Evolutionary conservation across 768 basidiomycete species (phyloP).

Genomic region (Kwoniella pini): DNA sequence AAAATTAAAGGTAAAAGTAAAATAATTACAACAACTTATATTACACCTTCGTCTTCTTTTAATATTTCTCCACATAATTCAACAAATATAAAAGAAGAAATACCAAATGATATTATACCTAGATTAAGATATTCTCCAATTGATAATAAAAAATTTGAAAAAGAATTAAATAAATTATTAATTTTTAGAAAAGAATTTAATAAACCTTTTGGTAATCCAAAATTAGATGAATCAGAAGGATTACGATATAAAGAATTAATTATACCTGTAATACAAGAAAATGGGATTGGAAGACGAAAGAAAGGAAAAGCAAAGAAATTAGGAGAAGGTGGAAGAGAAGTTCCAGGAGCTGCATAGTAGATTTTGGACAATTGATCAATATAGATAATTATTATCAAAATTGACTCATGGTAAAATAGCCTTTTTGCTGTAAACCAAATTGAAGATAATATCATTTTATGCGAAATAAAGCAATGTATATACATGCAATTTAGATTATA

Average conservation of each 20-base stretch:
- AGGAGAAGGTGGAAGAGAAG: slow-evolving; percentile 38
- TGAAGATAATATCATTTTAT: no score
- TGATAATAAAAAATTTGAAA: slow-evolving; percentile 28
- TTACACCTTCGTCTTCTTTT: slow-evolving; percentile 1
- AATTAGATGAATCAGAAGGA: slow-evolving; percentile 15
- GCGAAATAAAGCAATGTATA: no score
- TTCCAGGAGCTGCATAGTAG: slow-evolving; percentile 32
- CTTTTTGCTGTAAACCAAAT: no score
- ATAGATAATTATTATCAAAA: no score
- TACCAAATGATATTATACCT: slow-evolving; percentile 35
- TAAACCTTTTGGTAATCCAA: slow-evolving; percentile 45
- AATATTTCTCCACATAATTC: slow-evolving; percentile 7
- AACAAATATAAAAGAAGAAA: slow-evolving; percentile 6
- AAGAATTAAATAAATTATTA: slow-evolving; percentile 38
- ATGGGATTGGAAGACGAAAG: slow-evolving; percentile 35
- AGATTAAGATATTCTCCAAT: slow-evolving; percentile 29
- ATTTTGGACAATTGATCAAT: no score
- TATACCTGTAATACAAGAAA: slow-evolving; percentile 23
- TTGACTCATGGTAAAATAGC: no score
- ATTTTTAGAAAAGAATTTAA: slow-evolving; percentile 38
- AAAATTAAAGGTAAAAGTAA: slow-evolving; percentile 44
- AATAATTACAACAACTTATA: slow-evolving; percentile 44
- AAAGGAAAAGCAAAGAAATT: slow-evolving; percentile 27
- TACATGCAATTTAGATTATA: no score
- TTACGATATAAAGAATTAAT: slow-evolving; percentile 36